phyloP scores from a whole-genome alignment of 176 grass and related monocot species.

The Triticum monococcum region DNA sequence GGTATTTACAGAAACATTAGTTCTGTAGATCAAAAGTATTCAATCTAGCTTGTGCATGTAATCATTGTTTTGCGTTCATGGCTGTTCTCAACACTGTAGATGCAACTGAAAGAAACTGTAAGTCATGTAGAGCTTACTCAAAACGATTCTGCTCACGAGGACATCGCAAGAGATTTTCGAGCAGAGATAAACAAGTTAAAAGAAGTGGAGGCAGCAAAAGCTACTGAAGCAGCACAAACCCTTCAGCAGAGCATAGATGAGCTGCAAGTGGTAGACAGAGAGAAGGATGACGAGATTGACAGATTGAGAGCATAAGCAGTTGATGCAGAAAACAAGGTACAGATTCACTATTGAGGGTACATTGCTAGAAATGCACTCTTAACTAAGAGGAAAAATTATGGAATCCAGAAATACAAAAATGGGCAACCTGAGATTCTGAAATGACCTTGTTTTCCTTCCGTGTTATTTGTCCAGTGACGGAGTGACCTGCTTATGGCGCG shows the following conservation, averaged over 20 bases:
- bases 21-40: neutral
- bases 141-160: neutral
- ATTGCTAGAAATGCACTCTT: constrained; percentile 4
- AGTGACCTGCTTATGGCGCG: too few species aligned
- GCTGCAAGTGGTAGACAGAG: constrained; percentile 19
- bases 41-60: neutral
- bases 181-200: constrained; percentile 44
- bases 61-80: neutral
- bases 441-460: neutral
- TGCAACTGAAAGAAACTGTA: constrained; percentile 13
- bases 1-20: constrained; percentile 7
- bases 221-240: constrained; percentile 45
- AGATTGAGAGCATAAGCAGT: constrained; percentile 24
- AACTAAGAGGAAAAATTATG: neutral
- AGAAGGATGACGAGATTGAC: constrained; percentile 36
- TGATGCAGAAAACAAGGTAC: constrained; percentile 26
- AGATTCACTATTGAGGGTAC: constrained; percentile 8
- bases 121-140: neutral
- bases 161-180: constrained; percentile 10
- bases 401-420: neutral
- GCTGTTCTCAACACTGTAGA: constrained; percentile 5
- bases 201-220: constrained; percentile 45
- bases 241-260: constrained; percentile 24
- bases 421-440: neutral
- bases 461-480: neutral